These are phyloP conservation scores for Takakia lepidozioides DNA, from an alignment of 225 moss, liverwort and hornwort species.

Conservation along the genomic window DNA sequence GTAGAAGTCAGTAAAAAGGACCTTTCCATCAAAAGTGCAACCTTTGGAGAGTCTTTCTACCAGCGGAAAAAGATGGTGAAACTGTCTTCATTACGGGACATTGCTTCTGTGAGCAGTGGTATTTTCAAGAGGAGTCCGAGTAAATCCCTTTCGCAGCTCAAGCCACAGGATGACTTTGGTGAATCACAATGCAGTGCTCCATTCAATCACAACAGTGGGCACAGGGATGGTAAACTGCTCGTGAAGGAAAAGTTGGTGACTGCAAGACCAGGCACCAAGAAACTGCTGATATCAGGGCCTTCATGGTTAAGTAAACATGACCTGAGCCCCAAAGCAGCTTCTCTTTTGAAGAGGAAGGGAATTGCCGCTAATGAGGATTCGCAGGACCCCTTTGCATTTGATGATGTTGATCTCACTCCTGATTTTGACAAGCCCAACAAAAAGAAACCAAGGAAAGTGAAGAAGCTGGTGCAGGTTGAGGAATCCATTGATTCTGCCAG, in stretches of 20 bases:
- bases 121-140: slow-evolving; percentile 37
- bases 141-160: slow-evolving; percentile 47
- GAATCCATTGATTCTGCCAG: slow-evolving; percentile 38
- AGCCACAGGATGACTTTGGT: slow-evolving; percentile 26
- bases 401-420: slow-evolving; percentile 57
- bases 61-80: neutral
- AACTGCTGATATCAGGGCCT: slow-evolving; percentile 41
- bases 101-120: slow-evolving; percentile 16
- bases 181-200: slow-evolving; percentile 19
- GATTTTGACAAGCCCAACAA: slow-evolving; percentile 30
- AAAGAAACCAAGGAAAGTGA: slow-evolving; percentile 55
- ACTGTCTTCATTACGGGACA: neutral
- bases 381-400: slow-evolving; percentile 84
- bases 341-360: slow-evolving; percentile 44
- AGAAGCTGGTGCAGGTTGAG: slow-evolving; percentile 19
- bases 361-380: slow-evolving; percentile 48
- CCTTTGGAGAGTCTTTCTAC: neutral
- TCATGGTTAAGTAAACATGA: slow-evolving; percentile 32
- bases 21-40: neutral
- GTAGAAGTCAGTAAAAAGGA: slow-evolving; percentile 20
- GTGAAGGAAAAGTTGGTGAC: slow-evolving; percentile 24
- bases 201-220: slow-evolving; percentile 18
- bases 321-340: slow-evolving; percentile 26
- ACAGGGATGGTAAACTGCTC: slow-evolving; percentile 17
- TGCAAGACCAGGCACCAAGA: slow-evolving; percentile 21